Percentiles rank a stretch among this genome's conserved stretches.
Evolutionary conservation across 139 green algal species (phyloP).

Genomic region (Closterium sp.): DNA sequence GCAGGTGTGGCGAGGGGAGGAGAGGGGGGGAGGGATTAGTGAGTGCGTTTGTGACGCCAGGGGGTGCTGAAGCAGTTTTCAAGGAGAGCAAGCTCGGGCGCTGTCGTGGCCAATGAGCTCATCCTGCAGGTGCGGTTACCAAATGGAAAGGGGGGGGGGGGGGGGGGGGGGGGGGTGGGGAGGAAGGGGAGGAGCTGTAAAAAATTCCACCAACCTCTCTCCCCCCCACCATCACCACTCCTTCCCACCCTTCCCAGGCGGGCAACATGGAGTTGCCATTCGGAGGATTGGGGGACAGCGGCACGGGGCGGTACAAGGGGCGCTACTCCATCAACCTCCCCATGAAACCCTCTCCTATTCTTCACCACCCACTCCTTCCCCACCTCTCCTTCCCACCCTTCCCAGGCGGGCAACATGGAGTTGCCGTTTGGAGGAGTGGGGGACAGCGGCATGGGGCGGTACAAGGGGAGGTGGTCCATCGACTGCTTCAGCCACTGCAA

Average conservation of each 20-base stretch:
- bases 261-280: constrained; percentile 43
- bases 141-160: no score
- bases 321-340: constrained; percentile 3
- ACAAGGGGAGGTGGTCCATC: constrained; percentile 47
- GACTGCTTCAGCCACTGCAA: constrained; percentile 57
- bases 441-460: constrained; percentile 52
- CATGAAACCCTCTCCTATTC: not conserved
- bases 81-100: constrained; percentile 45
- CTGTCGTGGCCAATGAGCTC: no score
- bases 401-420: constrained; percentile 11
- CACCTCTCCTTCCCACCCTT: not conserved
- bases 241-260: not conserved
- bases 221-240: no score
- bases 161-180: no score
- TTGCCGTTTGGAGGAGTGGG: constrained; percentile 58
- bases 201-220: no score
- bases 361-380: not conserved
- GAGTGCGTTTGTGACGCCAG: not conserved
- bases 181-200: not conserved
- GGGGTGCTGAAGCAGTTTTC: constrained; percentile 17
- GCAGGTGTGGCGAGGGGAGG: not conserved
- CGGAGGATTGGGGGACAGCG: constrained; percentile 54
- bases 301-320: constrained; percentile 50
- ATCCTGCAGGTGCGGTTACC: no score
- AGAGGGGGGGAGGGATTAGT: not conserved